phyloP scores from a whole-genome alignment of 2,329 filamentous ascomycete species.

The Epichloe aotearoae region DNA sequence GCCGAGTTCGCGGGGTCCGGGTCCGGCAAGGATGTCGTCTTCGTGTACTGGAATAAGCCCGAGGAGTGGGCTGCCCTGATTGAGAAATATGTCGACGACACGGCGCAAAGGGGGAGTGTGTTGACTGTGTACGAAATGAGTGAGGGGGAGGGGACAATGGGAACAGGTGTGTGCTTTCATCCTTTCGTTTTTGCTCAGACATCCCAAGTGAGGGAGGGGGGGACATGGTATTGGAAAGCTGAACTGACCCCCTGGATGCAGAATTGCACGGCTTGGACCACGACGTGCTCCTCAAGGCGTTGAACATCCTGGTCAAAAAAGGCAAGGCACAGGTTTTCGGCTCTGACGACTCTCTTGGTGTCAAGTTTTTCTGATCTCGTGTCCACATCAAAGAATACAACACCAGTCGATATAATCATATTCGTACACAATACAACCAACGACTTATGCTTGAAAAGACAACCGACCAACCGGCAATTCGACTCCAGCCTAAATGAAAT shows the following conservation, averaged over 20 bases:
- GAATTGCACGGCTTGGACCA: slow-evolving; percentile 84
- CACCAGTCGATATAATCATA: not conserved
- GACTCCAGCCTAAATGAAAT: not conserved
- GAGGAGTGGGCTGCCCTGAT: slow-evolving; percentile 82
- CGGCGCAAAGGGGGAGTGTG: slow-evolving; percentile 77
- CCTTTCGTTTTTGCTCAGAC: not conserved
- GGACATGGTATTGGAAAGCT: not conserved
- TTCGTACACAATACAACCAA: not conserved
- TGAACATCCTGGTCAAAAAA: slow-evolving; percentile 73
- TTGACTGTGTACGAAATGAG: slow-evolving; percentile 85
- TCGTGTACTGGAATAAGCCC: slow-evolving; percentile 73
- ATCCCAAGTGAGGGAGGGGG: too few relatives aligned
- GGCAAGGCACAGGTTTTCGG: slow-evolving; percentile 93
- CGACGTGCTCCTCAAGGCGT: slow-evolving; percentile 64
- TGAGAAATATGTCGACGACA: slow-evolving; percentile 72
- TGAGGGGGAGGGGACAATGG: slow-evolving; percentile 65
- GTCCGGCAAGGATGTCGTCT: slow-evolving; percentile 36
- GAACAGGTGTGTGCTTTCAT: slow-evolving; percentile 38
- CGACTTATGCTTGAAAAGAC: not conserved
- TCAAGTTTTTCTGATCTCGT: slow-evolving; percentile 77
- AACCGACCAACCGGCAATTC: not conserved
- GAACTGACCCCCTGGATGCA: slow-evolving; percentile 15
- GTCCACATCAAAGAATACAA: not conserved
- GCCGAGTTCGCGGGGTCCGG: slow-evolving; percentile 48
- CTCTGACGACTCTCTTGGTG: slow-evolving; percentile 71